Evolutionary conservation across 2,329 filamentous ascomycete species (phyloP).

Genomic region (Xylaria sp.): DNA sequence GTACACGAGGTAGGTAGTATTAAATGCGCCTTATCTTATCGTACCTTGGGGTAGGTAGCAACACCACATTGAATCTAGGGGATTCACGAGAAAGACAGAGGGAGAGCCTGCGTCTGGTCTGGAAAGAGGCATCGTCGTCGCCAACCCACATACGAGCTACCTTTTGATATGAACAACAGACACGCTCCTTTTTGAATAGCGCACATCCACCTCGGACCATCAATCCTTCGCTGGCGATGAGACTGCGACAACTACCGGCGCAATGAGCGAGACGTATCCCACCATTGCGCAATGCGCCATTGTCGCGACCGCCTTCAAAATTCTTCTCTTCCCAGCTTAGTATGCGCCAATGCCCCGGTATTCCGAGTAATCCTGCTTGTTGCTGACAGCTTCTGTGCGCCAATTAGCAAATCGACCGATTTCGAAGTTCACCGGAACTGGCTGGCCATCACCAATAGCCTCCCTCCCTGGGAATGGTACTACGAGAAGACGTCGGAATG

Average conservation of each 20-base stretch:
- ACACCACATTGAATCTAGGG: no score
- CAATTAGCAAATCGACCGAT: constrained; percentile 89
- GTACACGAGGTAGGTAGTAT: no score
- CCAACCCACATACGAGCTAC: not conserved
- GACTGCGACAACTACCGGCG: constrained; percentile 20
- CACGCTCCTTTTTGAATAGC: not conserved
- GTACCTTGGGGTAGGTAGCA: constrained; percentile 46
- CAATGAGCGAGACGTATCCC: constrained; percentile 82
- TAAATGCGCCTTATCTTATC: constrained; percentile 1
- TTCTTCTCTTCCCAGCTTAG: constrained; percentile 94
- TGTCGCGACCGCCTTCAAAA: constrained; percentile 85
- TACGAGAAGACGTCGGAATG: constrained; percentile 98
- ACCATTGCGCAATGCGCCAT: constrained; percentile 88
- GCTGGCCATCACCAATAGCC: constrained; percentile 92
- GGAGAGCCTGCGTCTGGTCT: no score
- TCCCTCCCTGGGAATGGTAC: constrained; percentile 91
- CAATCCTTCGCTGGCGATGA: constrained; percentile 26
- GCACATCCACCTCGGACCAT: not conserved
- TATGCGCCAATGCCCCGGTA: constrained; percentile 55
- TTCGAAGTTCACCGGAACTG: constrained; percentile 99
- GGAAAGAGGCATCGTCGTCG: no score
- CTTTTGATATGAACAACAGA: not conserved
- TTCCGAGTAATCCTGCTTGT: no score
- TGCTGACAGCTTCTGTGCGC: not conserved
- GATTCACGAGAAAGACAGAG: no score